Evolutionary conservation across 345 rosid species (phyloP).

Genomic region (Moricandia arvensis): DNA sequence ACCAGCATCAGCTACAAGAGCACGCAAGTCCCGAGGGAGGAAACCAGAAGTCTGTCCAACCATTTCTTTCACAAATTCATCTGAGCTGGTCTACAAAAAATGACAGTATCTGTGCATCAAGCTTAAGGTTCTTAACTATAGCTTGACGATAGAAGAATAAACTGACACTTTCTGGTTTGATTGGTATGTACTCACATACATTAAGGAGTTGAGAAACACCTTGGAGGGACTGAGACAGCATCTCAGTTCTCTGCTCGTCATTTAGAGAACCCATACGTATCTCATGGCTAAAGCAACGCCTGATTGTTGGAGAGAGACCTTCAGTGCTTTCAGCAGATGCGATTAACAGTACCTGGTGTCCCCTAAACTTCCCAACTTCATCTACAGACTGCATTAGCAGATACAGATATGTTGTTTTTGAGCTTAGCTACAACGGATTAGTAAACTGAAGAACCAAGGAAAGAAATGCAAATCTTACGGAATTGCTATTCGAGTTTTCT

Average conservation of each 20-base stretch:
- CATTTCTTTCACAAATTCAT: conserved; percentile 64
- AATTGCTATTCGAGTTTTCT: conserved; percentile 46
- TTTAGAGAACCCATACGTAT: conserved; percentile 69
- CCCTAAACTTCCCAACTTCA: conserved; percentile 34
- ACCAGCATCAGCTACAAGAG: conserved; percentile 89
- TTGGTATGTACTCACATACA: conserved; percentile 47
- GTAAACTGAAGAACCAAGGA: background rate
- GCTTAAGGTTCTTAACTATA: conserved; percentile 4
- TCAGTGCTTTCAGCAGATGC: conserved; percentile 85
- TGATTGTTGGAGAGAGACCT: conserved; percentile 75
- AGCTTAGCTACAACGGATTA: too few relatives aligned
- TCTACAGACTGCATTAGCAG: conserved; percentile 32
- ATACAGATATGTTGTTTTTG: background rate
- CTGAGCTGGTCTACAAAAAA: conserved; percentile 58
- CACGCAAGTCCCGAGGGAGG: conserved; percentile 81
- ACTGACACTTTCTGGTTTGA: background rate
- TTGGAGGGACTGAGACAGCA: conserved; percentile 72
- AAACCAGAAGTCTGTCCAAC: conserved; percentile 96
- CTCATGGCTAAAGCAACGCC: conserved; percentile 99
- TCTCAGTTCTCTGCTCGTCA: conserved; percentile 77
- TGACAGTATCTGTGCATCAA: conserved; percentile 34
- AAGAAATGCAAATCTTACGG: conserved; percentile 51
- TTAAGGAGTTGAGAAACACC: conserved; percentile 61
- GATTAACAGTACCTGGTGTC: conserved; percentile 68
- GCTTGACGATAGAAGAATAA: background rate